These are phyloP conservation scores for Penicillium argentinense DNA, from an alignment of 495 filamentous ascomycete species.

Conservation along the genomic window DNA sequence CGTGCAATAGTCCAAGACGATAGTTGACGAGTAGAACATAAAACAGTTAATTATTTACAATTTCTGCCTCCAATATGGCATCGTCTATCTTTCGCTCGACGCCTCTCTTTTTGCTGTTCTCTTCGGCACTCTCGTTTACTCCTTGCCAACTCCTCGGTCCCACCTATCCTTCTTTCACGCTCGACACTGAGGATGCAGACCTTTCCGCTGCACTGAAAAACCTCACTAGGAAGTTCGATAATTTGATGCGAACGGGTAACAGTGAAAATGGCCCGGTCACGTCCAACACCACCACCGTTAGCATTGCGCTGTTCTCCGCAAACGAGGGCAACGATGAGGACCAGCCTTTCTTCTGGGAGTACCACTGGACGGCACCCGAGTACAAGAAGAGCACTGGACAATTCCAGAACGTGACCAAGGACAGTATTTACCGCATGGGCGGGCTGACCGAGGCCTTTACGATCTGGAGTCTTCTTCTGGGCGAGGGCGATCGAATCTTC, in stretches of 20 bases:
- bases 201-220: conserved; percentile 7
- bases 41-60: no score
- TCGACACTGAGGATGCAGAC: conserved; percentile 30
- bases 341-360: conserved; percentile 38
- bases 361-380: conserved; percentile 47
- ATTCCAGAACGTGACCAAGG: conserved; percentile 26
- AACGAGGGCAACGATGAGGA: conserved; percentile 25
- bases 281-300: conserved; percentile 41
- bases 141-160: conserved; percentile 51
- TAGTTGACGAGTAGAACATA: no score
- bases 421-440: conserved; percentile 48
- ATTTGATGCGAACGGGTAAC: conserved; percentile 2
- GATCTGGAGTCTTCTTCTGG: conserved; percentile 42
- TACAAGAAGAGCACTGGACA: conserved; percentile 27
- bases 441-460: conserved; percentile 48
- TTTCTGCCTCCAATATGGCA: neutral
- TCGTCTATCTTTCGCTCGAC: neutral
- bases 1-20: neutral
- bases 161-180: conserved; percentile 42
- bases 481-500: conserved; percentile 44
- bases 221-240: conserved; percentile 12
- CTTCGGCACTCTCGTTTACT: conserved; percentile 19
- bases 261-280: conserved; percentile 15
- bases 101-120: conserved; percentile 2
- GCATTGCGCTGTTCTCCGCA: conserved; percentile 52